Evolutionary conservation across 2,329 filamentous ascomycete genomes (phyloP).

Genomic region (Dactylellina leptospora): DNA sequence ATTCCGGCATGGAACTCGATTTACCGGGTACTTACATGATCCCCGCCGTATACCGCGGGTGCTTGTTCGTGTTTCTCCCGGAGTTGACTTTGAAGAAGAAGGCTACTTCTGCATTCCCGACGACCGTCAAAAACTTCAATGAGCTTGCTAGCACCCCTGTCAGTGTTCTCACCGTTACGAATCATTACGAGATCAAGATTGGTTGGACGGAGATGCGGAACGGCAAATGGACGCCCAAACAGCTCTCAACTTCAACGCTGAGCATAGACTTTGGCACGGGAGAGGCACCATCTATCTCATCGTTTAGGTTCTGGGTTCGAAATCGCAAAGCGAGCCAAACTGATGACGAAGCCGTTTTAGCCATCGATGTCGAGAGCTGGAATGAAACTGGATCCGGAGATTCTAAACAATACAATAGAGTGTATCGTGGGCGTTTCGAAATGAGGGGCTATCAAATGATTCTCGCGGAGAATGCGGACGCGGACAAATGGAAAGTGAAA

Average conservation of each 20-base stretch:
- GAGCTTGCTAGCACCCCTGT: neutral
- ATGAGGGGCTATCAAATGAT: neutral
- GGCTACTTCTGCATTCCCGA: neutral
- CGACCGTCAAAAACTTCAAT: neutral
- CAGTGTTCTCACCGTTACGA: neutral
- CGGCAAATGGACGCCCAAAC: conserved; percentile 56
- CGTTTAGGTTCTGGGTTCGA: conserved; percentile 12
- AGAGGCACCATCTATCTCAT: no score
- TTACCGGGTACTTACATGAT: conserved; percentile 53
- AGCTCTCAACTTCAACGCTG: conserved; percentile 28
- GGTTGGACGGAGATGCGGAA: conserved; percentile 55
- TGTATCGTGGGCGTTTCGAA: conserved; percentile 5
- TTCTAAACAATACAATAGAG: neutral
- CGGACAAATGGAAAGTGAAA: no score
- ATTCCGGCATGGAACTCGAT: neutral
- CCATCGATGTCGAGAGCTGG: neutral
- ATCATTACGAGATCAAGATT: conserved; percentile 53
- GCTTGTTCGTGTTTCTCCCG: conserved; percentile 55
- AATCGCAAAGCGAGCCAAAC: neutral
- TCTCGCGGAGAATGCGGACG: no score
- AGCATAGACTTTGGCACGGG: no score
- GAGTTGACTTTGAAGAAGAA: conserved; percentile 34
- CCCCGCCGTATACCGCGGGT: conserved; percentile 33
- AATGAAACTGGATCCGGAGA: neutral
- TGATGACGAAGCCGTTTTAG: neutral